phyloP scores from a whole-genome alignment of 2,329 filamentous ascomycete species.

The Thermoascus crustaceus region DNA sequence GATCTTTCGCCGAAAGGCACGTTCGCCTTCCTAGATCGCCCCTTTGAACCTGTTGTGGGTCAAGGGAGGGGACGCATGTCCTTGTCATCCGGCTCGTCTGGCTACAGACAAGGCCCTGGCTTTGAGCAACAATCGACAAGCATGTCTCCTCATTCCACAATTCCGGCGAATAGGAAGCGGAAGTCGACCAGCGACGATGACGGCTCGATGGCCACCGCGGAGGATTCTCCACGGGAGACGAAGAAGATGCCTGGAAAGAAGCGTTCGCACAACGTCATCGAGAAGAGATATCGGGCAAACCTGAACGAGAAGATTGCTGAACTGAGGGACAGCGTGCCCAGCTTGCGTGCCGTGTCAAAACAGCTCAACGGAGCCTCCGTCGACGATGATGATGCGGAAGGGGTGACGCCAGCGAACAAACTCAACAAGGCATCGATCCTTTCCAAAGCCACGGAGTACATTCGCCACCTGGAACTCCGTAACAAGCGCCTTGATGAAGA shows the following conservation, averaged over 20 bases:
- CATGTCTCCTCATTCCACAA: slow-evolving; percentile 19
- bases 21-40: slow-evolving; percentile 22
- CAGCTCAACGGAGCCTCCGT: slow-evolving; percentile 26
- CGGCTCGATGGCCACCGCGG: slow-evolving; percentile 29
- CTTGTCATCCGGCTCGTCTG: background rate
- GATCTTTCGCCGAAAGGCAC: slow-evolving; percentile 26
- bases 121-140: slow-evolving; percentile 10
- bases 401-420: slow-evolving; percentile 80
- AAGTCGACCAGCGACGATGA: slow-evolving; percentile 56
- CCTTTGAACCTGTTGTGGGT: slow-evolving; percentile 13
- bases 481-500: slow-evolving; percentile 77
- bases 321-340: slow-evolving; percentile 83
- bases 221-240: slow-evolving; percentile 35
- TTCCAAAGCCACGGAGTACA: slow-evolving; percentile 94
- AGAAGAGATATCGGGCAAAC: slow-evolving; percentile 93
- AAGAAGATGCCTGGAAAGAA: slow-evolving; percentile 67
- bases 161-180: slow-evolving; percentile 50
- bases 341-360: slow-evolving; percentile 74
- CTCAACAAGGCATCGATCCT: slow-evolving; percentile 96
- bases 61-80: slow-evolving; percentile 4
- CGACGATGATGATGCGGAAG: slow-evolving; percentile 69
- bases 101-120: slow-evolving; percentile 6
- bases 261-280: slow-evolving; percentile 96
- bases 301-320: slow-evolving; percentile 96
- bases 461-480: slow-evolving; percentile 83